Evolutionary conservation across 2,329 filamentous ascomycete genomes (phyloP).

Genomic region (Emmonsiellopsis sp.): DNA sequence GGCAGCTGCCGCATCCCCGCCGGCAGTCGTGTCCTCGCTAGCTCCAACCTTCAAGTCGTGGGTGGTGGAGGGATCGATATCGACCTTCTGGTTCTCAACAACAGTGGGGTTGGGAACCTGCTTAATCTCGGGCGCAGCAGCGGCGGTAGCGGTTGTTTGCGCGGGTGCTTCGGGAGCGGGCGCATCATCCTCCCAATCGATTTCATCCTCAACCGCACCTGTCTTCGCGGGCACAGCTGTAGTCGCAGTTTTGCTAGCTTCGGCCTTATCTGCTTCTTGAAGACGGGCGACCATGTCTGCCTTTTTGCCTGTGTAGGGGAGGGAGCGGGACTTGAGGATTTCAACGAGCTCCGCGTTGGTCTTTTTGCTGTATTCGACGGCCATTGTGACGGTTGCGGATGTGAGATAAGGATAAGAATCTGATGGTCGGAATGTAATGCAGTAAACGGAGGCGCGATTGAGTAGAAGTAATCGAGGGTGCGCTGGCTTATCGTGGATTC

Average conservation of each 20-base stretch:
- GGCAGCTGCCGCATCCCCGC: constrained; percentile 2
- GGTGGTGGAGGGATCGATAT: constrained; percentile 29
- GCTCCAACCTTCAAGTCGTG: constrained; percentile 29
- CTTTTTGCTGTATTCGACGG: constrained; percentile 41
- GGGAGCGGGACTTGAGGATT: constrained; percentile 40
- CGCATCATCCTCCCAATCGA: constrained; percentile 37
- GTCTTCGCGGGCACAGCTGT: constrained; percentile 8
- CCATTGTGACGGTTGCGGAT: constrained; percentile 18
- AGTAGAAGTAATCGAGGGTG: not conserved
- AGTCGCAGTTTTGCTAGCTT: constrained; percentile 18
- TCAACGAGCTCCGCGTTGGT: constrained; percentile 42
- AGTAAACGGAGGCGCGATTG: not conserved
- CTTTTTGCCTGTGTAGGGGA: constrained; percentile 42
- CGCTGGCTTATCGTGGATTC: not conserved
- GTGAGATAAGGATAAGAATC: not conserved
- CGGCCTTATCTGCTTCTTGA: constrained; percentile 38
- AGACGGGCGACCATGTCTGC: constrained; percentile 41
- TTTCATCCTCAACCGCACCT: constrained; percentile 31
- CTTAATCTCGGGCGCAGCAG: constrained; percentile 22
- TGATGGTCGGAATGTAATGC: not conserved
- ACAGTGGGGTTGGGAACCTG: constrained; percentile 29
- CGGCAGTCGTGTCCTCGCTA: constrained; percentile 13
- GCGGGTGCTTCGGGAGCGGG: constrained; percentile 17
- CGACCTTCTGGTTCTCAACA: constrained; percentile 32
- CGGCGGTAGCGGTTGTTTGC: constrained; percentile 23